Base-by-base conservation (phyloP, 768 basidiomycete species). In the Lactifluus pinguis region DNA sequence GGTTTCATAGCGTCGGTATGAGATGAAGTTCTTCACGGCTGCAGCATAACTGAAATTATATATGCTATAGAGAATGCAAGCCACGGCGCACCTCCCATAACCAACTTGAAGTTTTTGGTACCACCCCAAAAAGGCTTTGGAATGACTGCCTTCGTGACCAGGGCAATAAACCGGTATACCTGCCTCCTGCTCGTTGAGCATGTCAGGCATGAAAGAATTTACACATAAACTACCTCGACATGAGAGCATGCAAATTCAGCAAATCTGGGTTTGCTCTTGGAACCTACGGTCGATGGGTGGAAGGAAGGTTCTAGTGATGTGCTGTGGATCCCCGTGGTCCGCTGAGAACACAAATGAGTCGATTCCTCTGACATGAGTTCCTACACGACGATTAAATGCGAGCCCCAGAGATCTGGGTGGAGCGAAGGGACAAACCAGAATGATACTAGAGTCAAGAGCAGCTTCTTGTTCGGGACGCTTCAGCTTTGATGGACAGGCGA, bases 71-170 rank as follows among this genome's bases (percentile, higher is more conserved):
- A 48, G n/a, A 49, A 45, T 49, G 49, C 3, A 55, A 57, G 19
- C 1, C 55, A 15, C 36, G 4, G 11, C 41, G 30, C 68, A 92
- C 91, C 75, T 41, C 72, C 68, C 59, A 83, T 74, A 17, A 91
- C 71, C 8, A 82, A 62, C 55, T 81, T 76, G 49, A 83, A 79
- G 67, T 98, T 98, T 44, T 63, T 71, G 39, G 75, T 69, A 21
- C 80, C 84, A 11, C 94, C 94, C 92, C 94, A 95, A 61, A 95
- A 81, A 14, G 76, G 74, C 34, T 79, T 79, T 2, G 91, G 91
- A 55, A 95, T 84, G 15, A 93, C 82, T 8, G 77, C 68, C 61
- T 83, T 82, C 0, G 89, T 87, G 41, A 87, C 75, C 3, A 82
- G 68, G 4, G 76, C 73, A 10, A 82, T 82, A 72, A 84, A 95